A percentile compares a stretch with the other conserved stretches of the same genome.
phyloP scores from a whole-genome alignment of 768 basidiomycete genomes.

The Rhodotorula sphaerocarpa region DNA sequence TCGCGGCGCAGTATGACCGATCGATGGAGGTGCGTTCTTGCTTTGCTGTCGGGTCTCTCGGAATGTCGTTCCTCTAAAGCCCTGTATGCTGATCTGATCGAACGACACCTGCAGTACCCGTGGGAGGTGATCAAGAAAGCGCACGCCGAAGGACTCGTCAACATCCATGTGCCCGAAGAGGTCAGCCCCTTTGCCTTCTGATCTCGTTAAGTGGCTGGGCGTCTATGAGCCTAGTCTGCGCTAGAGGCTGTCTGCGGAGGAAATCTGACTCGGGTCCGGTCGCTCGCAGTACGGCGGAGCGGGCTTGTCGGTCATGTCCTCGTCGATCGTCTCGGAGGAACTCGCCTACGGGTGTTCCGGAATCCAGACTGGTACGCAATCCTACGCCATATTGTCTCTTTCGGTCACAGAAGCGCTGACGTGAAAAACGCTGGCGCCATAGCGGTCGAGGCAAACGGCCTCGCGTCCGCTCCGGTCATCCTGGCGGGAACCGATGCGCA shows the following conservation, averaged over 20 bases:
- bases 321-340: slow-evolving; percentile 44
- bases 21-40: slow-evolving; percentile 41
- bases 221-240: too few species aligned
- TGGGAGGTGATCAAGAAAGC: slow-evolving; percentile 45
- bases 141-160: slow-evolving; percentile 44
- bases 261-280: too few species aligned
- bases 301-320: slow-evolving; percentile 42
- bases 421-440: slow-evolving; percentile 3
- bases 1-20: slow-evolving; percentile 44
- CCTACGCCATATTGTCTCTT: neutral
- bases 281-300: slow-evolving; percentile 42
- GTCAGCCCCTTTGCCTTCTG: slow-evolving; percentile 30
- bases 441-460: slow-evolving; percentile 46
- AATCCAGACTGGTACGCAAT: slow-evolving; percentile 27
- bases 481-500: slow-evolving; percentile 43
- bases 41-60: too few species aligned
- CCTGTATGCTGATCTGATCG: neutral
- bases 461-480: slow-evolving; percentile 44
- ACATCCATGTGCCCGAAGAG: slow-evolving; percentile 45
- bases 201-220: too few species aligned
- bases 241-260: too few species aligned
- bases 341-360: slow-evolving; percentile 31
- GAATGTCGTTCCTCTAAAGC: too few species aligned
- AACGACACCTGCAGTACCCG: slow-evolving; percentile 41
- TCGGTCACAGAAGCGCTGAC: neutral